Conservation (phyloP, 257 asterid genomes). For the Solanum tarapatanum region DNA sequence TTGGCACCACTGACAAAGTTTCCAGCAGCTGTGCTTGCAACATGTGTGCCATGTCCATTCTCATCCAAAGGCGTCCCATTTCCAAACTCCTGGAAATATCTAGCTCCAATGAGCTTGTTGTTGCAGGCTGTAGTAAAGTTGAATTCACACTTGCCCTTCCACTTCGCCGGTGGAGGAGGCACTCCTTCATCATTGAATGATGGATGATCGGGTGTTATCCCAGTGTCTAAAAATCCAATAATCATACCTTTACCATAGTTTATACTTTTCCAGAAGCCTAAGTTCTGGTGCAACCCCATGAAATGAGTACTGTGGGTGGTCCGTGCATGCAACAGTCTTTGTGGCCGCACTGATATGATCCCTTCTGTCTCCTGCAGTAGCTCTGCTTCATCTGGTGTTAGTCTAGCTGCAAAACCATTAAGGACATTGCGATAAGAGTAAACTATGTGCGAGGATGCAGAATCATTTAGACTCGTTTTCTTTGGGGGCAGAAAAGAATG, state of each 20-base stretch:
- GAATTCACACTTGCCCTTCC: slow-evolving; percentile 24
- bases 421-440: slow-evolving; percentile 8
- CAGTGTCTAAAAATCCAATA: slow-evolving; percentile 20
- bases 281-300: slow-evolving; percentile 5
- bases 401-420: slow-evolving; percentile 21
- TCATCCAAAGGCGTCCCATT: slow-evolving; percentile 1
- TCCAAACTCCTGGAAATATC: not conserved
- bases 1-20: slow-evolving; percentile 14
- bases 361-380: slow-evolving; percentile 3
- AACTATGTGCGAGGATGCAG: not conserved
- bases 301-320: slow-evolving; percentile 8
- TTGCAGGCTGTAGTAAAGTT: not conserved
- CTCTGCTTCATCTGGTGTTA: slow-evolving; percentile 3
- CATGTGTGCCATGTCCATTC: slow-evolving; percentile 22
- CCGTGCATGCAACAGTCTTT: not conserved
- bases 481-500: slow-evolving; percentile 11
- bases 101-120: slow-evolving; percentile 24
- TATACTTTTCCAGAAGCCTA: slow-evolving; percentile 2
- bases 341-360: slow-evolving; percentile 6
- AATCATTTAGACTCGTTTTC: not conserved
- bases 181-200: slow-evolving; percentile 10
- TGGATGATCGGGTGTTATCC: slow-evolving; percentile 10
- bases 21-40: slow-evolving; percentile 21
- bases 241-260: slow-evolving; percentile 21
- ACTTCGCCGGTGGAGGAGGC: slow-evolving; percentile 10